These are phyloP conservation scores for Polysphondylium violaceum DNA, from an alignment of 78 protist species.

Conservation along the genomic window DNA sequence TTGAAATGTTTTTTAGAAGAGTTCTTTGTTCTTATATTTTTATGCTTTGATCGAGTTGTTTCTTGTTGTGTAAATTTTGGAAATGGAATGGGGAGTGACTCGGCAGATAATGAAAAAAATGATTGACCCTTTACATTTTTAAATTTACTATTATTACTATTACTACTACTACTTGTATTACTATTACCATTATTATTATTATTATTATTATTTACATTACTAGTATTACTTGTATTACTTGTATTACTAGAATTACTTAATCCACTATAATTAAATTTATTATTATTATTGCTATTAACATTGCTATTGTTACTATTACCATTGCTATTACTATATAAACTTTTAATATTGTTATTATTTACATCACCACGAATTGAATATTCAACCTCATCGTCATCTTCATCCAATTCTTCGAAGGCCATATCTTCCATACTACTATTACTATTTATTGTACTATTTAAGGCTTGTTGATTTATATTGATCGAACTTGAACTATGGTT, in stretches of 20 bases:
- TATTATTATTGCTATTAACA: not conserved
- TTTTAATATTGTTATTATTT: not conserved
- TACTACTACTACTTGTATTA: not conserved
- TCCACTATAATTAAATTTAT: not conserved
- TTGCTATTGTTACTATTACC: not conserved
- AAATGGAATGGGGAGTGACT: slow-evolving; percentile 54
- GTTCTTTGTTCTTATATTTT: not conserved
- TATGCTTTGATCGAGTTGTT: not conserved
- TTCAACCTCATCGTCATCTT: no score
- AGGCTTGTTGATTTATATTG: no score
- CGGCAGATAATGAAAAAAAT: slow-evolving; percentile 9
- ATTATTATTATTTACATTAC: not conserved
- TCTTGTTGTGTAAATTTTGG: slow-evolving; percentile 2
- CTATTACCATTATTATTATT: not conserved
- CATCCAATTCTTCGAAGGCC: no score
- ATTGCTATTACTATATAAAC: not conserved
- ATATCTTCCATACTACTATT: not conserved
- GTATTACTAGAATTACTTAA: slow-evolving; percentile 1
- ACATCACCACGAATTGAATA: not conserved
- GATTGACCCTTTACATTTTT: not conserved
- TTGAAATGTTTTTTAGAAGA: not conserved
- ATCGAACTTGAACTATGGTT: no score
- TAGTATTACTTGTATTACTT: not conserved
- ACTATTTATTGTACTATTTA: not conserved
- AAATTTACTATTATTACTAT: not conserved